Conservation (phyloP, 371 early-diverging fungal genomes). For the Mortierella sp. region DNA sequence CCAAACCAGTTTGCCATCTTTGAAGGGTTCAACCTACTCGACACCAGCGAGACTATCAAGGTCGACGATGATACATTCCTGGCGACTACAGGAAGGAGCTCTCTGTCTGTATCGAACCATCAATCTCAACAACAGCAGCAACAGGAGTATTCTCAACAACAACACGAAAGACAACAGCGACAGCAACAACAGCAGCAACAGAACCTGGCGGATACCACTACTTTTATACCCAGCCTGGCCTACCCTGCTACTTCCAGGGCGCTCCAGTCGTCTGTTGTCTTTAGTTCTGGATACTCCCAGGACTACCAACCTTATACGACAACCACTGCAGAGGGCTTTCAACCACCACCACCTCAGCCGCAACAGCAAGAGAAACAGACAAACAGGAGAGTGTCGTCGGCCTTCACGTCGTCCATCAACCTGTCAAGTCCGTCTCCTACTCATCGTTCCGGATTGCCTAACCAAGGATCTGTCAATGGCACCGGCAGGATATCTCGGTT, state of each 20-base stretch:
- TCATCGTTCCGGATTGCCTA: not conserved
- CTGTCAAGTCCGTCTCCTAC: conserved; percentile 14
- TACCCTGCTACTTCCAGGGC: conserved; percentile 20
- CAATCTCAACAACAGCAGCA: conserved; percentile 13
- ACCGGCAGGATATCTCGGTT: conserved; percentile 33
- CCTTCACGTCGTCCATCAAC: conserved; percentile 47
- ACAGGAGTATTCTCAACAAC: not conserved
- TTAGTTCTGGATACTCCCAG: conserved; percentile 13
- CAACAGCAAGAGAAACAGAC: conserved; percentile 6
- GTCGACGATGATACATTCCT: conserved; percentile 26
- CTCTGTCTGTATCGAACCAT: not conserved
- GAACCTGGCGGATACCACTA: not conserved
- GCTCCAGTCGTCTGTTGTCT: conserved; percentile 32
- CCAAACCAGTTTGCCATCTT: conserved; percentile 53
- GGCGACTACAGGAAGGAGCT: not conserved
- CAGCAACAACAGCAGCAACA: not conserved
- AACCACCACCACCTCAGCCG: not conserved
- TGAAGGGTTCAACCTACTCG: conserved; percentile 45
- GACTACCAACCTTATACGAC: not conserved
- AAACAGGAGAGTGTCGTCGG: conserved; percentile 31
- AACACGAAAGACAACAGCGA: not conserved
- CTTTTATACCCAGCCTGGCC: conserved; percentile 9
- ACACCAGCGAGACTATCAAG: conserved; percentile 35
- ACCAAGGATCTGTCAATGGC: not conserved
- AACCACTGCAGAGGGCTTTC: not conserved